These are phyloP conservation scores for Beta corolliflora DNA, from an alignment of 179 eudicot species.

Conservation along the genomic window DNA sequence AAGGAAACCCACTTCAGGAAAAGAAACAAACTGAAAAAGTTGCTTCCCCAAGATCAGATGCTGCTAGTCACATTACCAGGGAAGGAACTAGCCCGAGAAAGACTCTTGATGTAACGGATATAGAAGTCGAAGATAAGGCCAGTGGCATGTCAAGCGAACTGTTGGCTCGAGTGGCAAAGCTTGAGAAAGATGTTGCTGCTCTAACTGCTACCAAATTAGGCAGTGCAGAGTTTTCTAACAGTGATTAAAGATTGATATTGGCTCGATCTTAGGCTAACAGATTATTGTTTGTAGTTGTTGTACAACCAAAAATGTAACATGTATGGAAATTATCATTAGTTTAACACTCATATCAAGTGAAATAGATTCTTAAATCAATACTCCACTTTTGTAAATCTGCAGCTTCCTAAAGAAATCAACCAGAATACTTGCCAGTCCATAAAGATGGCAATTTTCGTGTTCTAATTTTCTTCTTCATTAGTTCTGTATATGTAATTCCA, in stretches of 20 bases:
- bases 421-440: too few relatives aligned
- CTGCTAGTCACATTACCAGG: constrained; percentile 21
- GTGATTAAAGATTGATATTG: neutral
- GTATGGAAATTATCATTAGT: too few relatives aligned
- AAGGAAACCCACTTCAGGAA: too few relatives aligned
- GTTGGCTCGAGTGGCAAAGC: constrained; percentile 19
- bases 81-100: neutral
- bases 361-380: too few relatives aligned
- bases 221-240: too few relatives aligned
- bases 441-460: too few relatives aligned
- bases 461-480: too few relatives aligned
- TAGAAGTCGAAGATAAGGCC: neutral
- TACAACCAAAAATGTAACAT: neutral
- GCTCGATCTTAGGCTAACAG: constrained; percentile 2
- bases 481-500: too few relatives aligned
- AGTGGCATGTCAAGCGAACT: neutral
- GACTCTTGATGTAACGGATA: neutral
- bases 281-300: neutral
- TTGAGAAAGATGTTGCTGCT: constrained; percentile 23
- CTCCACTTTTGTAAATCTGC: too few relatives aligned
- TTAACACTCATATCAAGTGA: too few relatives aligned
- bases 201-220: neutral
- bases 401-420: too few relatives aligned
- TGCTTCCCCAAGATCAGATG: constrained; percentile 12
- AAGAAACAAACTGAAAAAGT: constrained; percentile 9